Evolutionary conservation across 495 filamentous ascomycete genomes (phyloP), one percentile per base, ranked within the genome.

Genomic region (Astrothelium macrocarpum): DNA sequence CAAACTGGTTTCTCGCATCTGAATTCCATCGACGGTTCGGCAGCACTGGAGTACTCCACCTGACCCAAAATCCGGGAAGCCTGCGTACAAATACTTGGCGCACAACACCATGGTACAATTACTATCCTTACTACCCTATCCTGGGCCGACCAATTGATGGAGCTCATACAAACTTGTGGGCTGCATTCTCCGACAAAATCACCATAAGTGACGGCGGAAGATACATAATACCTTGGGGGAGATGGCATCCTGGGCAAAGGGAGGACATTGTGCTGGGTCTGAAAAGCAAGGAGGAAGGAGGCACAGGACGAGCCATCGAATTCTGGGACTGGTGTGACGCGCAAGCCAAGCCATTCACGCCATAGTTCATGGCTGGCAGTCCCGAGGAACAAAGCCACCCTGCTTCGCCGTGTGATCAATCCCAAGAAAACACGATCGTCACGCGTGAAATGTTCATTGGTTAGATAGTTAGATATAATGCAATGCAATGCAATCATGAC

Each of bases 121-220:
- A 59, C 4, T 23, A 29, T 2, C 34, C 46, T 20, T 62, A 32
- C n/a, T 60, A 23, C n/a, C 18, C 18, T 20, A 49, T 49, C 3
- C 43, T 49, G 11, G 18, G 43, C n/a, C 16, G 18, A 26, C 39
- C 71, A 1, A 64, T 76, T 42, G 70, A 76, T 53, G 79, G 78
- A 3, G 78, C 77, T 0, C 79, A 80, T 58, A 78, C 78, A 2
- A 73, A 77, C 67, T 67, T 81, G 1, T 81, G 74, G 64, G 77
- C 77, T 16, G 77, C 72, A 1, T 68, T 80, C 56, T 77, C 74
- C 11, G 69, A 73, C 20, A 74, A 78, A 25, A 65, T 79, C 14
- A 76, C 67, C 34, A 49, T 68, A 25, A 64, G 71, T n/a, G 71
- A 69, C 59, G 36, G 29, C 7, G 67, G 67, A 5, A 31, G 59